Conservation (phyloP, 2,329 filamentous ascomycete species). For the Fusarium sororula region DNA sequence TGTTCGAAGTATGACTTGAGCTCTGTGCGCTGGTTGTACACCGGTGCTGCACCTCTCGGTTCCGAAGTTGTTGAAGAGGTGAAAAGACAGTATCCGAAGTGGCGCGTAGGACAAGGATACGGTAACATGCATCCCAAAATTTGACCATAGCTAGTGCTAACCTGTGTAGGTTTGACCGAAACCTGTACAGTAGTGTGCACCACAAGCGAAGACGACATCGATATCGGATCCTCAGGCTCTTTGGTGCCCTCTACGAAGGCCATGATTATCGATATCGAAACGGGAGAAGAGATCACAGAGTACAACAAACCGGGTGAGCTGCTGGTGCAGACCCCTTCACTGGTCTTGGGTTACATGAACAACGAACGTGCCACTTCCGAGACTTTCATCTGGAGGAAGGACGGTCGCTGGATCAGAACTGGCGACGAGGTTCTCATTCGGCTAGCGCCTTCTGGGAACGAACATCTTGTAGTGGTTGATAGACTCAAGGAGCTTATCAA, state of each 20-base stretch:
- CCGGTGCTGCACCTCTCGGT: accelerated
- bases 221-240: not conserved
- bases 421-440: not conserved
- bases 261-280: not conserved
- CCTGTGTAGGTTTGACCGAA: accelerated
- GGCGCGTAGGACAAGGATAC: not conserved
- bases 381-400: not conserved
- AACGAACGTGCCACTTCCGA: not conserved
- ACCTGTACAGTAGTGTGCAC: not conserved
- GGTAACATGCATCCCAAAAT: not conserved
- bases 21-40: not conserved
- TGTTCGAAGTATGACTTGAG: not conserved
- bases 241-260: accelerated
- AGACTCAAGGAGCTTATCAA: not conserved
- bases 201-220: not conserved
- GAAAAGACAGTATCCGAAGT: not conserved
- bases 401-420: not conserved
- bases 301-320: not conserved
- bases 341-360: not conserved
- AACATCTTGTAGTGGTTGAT: accelerated
- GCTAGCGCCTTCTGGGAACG: not conserved
- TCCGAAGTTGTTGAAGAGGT: not conserved
- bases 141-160: not conserved
- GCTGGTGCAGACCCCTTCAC: accelerated
- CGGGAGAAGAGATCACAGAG: not conserved